Percentiles rank a stretch among this genome's conserved stretches.
These are phyloP conservation scores for Teratosphaeria destructans DNA, from an alignment of 2,329 filamentous ascomycete genomes.

Conservation along the genomic window DNA sequence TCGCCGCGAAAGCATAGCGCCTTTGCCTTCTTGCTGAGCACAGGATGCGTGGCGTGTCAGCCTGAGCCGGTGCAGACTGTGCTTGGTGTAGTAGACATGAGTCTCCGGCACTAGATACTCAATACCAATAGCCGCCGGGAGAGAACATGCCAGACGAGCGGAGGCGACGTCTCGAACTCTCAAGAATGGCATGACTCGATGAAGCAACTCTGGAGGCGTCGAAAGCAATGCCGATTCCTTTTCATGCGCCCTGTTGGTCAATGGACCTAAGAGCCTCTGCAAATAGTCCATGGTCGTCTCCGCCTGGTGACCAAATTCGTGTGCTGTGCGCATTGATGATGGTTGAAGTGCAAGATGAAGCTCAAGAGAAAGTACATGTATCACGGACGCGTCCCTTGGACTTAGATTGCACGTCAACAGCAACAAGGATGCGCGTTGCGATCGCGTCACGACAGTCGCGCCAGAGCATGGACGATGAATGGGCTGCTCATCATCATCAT, in stretches of 20 bases:
- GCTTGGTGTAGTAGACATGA: not conserved
- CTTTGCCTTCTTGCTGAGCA: not conserved
- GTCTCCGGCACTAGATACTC: not conserved
- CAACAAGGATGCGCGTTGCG: not conserved
- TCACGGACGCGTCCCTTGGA: not conserved
- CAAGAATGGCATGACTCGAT: not conserved
- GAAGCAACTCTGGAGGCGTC: not conserved
- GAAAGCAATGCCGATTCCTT: not conserved
- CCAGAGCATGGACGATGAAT: not conserved
- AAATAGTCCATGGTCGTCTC: not conserved
- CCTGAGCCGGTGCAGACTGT: not conserved
- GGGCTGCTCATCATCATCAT: not conserved
- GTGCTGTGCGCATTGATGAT: not conserved
- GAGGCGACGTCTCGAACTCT: not conserved
- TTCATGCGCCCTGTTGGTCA: not conserved
- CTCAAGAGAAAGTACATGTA: not conserved
- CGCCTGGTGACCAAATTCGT: not conserved
- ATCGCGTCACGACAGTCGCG: not conserved
- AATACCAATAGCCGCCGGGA: not conserved
- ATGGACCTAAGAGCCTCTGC: not conserved
- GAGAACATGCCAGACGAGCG: not conserved
- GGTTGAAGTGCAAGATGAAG: not conserved
- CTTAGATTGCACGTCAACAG: not conserved
- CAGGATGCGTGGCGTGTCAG: not conserved
- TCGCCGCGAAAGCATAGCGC: not conserved